Base-by-base conservation (phyloP, 495 filamentous ascomycete genomes). In the Bacidia rubella region DNA sequence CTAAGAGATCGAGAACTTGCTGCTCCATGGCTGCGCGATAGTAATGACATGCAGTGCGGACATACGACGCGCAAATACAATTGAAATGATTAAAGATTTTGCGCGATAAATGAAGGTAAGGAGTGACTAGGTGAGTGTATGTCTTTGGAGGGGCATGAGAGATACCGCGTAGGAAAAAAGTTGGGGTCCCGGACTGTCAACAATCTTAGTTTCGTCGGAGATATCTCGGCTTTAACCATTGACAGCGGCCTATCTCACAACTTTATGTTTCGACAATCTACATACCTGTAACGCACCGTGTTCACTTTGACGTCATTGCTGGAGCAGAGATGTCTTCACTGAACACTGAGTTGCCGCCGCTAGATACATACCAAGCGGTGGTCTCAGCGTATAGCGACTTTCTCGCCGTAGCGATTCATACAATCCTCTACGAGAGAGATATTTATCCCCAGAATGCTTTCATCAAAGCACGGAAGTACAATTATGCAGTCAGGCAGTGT, bases 331-430 rank as follows among this genome's bases (percentile, higher is more conserved):
- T 57, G 57, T 21, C 57, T 20, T 40, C 57, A 3, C 57, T 49
- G 15, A 55, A 41, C 15, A 60, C 61, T 47, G 57, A 62, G 2
- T 29, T 55, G 40, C 53, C 65, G 11, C 57, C 64, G 29, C 48
- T 70, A 4, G 55, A 62, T 21, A 73, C 69, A 49, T 73, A 67
- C 52, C 57, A 69, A 57, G 60, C 65, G 46, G 72, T 83, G 55
- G 68, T 83, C 22, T 63, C 66, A 29, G 74, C 78, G 26, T 83
- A 89, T 65, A 69, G 74, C 58, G 73, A 79, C 64, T 96, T 97
- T 71, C 82, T 98, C 43, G 86, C 79, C 52, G 81, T 92, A 40
- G 82, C 86, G 57, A 85, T 90, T 63, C 92, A 98, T 72, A 92
- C 90, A 60, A 86, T 97, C 63, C 80, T 98, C 56, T 93, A 86